Evolutionary conservation across 2,329 filamentous ascomycete species (phyloP).

Genomic region (Emericellopsis cladophorae): DNA sequence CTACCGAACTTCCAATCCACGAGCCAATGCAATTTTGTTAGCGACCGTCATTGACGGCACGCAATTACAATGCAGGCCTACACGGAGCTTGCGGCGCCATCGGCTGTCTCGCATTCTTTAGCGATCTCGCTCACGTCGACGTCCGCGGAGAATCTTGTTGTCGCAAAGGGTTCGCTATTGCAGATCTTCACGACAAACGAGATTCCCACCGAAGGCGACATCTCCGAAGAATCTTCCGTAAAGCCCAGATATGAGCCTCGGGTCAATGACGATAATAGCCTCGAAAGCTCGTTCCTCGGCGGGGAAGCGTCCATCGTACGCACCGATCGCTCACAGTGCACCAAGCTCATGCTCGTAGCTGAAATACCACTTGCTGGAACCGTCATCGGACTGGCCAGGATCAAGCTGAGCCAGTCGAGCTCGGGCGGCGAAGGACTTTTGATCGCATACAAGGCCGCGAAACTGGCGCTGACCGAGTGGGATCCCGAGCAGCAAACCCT

Average conservation of each 20-base stretch:
- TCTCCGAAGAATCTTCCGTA: conserved; percentile 22
- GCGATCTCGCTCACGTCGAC: conserved; percentile 65
- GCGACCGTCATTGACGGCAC: neutral
- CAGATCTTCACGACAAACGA: conserved; percentile 75
- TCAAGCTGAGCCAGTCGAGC: conserved; percentile 60
- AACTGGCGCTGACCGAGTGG: conserved; percentile 90
- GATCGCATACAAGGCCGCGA: conserved; percentile 78
- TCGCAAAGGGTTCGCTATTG: conserved; percentile 85
- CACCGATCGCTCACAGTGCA: conserved; percentile 51
- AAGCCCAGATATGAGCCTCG: conserved; percentile 37
- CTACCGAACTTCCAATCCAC: neutral
- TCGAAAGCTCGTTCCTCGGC: conserved; percentile 54
- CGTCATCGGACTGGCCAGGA: conserved; percentile 66
- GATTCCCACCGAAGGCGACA: conserved; percentile 50
- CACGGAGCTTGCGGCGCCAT: conserved; percentile 86
- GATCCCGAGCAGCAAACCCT: conserved; percentile 68
- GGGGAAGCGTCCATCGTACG: conserved; percentile 51
- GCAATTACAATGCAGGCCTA: conserved; percentile 75
- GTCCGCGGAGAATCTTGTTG: conserved; percentile 69
- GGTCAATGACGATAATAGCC: conserved; percentile 46
- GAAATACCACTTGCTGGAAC: conserved; percentile 79
- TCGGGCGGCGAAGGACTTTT: conserved; percentile 77
- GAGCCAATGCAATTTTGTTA: too few species aligned
- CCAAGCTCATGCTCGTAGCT: conserved; percentile 72
- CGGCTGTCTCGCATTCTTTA: conserved; percentile 83